Percentiles rank a stretch among this genome's conserved stretches.
phyloP scores from a whole-genome alignment of 1,139 yeast species.

The Candida anutae region DNA sequence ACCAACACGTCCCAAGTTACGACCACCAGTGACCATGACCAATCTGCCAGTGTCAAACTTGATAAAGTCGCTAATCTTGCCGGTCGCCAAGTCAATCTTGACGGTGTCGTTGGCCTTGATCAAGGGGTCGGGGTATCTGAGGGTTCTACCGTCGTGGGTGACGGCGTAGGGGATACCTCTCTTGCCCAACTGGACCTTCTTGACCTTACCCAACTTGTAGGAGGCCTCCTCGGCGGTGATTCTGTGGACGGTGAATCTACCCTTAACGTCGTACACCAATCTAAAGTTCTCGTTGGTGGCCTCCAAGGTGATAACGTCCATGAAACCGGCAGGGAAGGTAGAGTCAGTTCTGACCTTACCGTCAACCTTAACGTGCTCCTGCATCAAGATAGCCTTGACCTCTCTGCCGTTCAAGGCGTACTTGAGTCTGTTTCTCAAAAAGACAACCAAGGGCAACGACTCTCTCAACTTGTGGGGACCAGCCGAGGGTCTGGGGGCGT shows the following conservation, averaged over 20 bases:
- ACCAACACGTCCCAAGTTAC: conserved; percentile 99
- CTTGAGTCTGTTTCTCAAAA: conserved; percentile 99
- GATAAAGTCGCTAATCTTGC: conserved; percentile 86
- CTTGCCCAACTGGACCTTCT: conserved; percentile 96
- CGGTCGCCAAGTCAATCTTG: conserved; percentile 91
- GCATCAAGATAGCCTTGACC: conserved; percentile 98
- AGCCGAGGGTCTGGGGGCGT: conserved; percentile 99
- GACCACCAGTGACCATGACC: conserved; percentile 98
- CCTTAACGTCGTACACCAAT: conserved; percentile 95
- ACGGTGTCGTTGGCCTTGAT: conserved; percentile 96
- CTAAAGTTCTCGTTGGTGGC: conserved; percentile 99
- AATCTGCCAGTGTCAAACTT: conserved; percentile 94
- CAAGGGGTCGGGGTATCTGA: conserved; percentile 98
- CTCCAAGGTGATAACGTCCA: conserved; percentile 95
- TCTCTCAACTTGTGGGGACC: conserved; percentile 99
- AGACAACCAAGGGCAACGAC: conserved; percentile 95
- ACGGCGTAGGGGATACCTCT: conserved; percentile 97
- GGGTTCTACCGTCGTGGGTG: conserved; percentile 98
- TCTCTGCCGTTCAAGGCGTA: conserved; percentile 99
- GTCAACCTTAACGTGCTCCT: conserved; percentile 98
- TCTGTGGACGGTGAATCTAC: conserved; percentile 99
- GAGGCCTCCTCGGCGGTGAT: conserved; percentile 97
- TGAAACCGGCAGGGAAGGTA: conserved; percentile 98
- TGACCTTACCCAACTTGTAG: conserved; percentile 96
- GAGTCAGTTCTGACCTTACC: conserved; percentile 99